A percentile compares a stretch with the other conserved stretches of the same genome.
Conservation (phyloP, 2,329 filamentous ascomycete genomes). For the Fusarium clavum region DNA sequence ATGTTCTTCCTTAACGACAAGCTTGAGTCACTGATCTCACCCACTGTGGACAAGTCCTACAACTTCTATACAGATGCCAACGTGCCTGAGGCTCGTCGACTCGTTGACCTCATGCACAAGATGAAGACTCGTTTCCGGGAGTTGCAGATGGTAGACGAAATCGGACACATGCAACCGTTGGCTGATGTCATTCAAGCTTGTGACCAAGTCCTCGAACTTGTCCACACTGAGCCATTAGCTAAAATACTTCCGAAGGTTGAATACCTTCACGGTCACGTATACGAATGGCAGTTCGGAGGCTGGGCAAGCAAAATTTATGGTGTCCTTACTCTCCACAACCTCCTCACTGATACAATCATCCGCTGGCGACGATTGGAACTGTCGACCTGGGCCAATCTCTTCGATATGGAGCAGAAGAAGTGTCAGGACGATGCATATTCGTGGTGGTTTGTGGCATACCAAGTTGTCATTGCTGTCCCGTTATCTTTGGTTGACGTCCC, state of each 20-base stretch:
- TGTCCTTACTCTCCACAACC: slow-evolving; percentile 76
- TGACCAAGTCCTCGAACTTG: slow-evolving; percentile 78
- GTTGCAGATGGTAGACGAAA: slow-evolving; percentile 74
- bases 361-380: slow-evolving; percentile 92
- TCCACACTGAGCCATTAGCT: slow-evolving; percentile 84
- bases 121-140: slow-evolving; percentile 78
- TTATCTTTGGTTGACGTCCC: slow-evolving; percentile 71
- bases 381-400: slow-evolving; percentile 88
- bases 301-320: slow-evolving; percentile 86
- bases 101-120: slow-evolving; percentile 76
- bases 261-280: slow-evolving; percentile 83
- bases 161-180: slow-evolving; percentile 79
- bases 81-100: slow-evolving; percentile 76
- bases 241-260: slow-evolving; percentile 89
- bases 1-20: slow-evolving; percentile 74
- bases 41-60: slow-evolving; percentile 63
- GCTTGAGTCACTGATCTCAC: slow-evolving; percentile 56
- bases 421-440: slow-evolving; percentile 82
- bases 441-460: slow-evolving; percentile 98
- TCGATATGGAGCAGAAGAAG: slow-evolving; percentile 84
- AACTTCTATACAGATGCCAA: slow-evolving; percentile 94
- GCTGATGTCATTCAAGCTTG: slow-evolving; percentile 82
- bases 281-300: slow-evolving; percentile 91
- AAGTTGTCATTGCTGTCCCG: slow-evolving; percentile 83
- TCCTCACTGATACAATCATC: slow-evolving; percentile 83